These are phyloP conservation scores for Pseudogymnoascus sp. DNA, from an alignment of 2,329 filamentous ascomycete genomes.

Conservation along the genomic window DNA sequence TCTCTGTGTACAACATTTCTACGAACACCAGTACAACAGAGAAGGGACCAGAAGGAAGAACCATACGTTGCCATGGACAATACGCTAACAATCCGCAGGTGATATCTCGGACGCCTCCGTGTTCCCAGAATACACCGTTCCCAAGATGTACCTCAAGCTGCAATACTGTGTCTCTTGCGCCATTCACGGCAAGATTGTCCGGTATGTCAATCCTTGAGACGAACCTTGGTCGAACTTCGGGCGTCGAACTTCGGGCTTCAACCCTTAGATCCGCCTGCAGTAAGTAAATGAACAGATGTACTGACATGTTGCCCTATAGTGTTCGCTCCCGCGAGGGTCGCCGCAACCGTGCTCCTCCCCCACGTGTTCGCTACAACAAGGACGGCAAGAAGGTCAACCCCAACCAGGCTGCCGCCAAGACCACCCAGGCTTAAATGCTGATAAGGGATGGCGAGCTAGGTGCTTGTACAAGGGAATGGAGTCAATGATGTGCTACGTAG, in stretches of 20 bases:
- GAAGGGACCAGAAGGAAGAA: background rate
- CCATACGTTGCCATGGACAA: conserved; percentile 12
- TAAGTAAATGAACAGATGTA: background rate
- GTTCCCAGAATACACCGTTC: conserved; percentile 97
- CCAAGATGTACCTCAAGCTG: conserved; percentile 99
- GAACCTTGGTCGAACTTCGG: conserved; percentile 52
- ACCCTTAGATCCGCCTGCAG: conserved; percentile 3
- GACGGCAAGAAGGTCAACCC: conserved; percentile 99
- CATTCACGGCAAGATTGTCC: conserved; percentile 99
- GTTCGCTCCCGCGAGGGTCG: conserved; percentile 94
- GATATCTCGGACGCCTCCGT: conserved; percentile 99
- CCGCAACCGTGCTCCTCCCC: conserved; percentile 97
- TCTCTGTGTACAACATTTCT: conserved; percentile 8
- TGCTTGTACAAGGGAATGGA: background rate
- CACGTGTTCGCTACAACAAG: conserved; percentile 99
- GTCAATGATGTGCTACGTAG: conserved; percentile 7
- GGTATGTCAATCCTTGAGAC: conserved; percentile 66
- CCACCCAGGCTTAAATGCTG: conserved; percentile 25
- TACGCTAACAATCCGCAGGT: conserved; percentile 49
- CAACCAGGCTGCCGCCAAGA: conserved; percentile 48
- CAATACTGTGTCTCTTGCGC: conserved; percentile 99
- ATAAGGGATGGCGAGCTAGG: conserved; percentile 13
- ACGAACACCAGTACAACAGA: background rate
- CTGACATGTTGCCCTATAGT: conserved; percentile 44
- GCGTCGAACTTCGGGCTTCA: conserved; percentile 29